A percentile compares a stretch with the other conserved stretches of the same genome.
Conservation (phyloP, 352 stramenopile species). For the Phytophthora aleatoria region DNA sequence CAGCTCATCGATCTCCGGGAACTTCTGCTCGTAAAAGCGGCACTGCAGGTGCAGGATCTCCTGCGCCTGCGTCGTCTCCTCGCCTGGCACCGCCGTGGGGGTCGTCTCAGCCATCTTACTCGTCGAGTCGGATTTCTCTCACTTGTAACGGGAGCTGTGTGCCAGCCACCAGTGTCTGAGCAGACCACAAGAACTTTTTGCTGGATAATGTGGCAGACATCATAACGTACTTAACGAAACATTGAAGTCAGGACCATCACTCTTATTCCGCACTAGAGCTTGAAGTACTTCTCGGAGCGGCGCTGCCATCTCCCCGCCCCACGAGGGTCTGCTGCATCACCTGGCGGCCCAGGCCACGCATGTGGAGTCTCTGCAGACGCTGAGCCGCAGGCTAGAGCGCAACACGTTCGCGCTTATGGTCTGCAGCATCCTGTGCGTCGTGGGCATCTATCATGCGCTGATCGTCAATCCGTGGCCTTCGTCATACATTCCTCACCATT, state of each 20-base stretch:
- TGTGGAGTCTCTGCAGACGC: background rate
- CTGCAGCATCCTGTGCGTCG: slow-evolving; percentile 2
- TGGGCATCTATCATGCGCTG: background rate
- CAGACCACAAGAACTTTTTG: slow-evolving; percentile 23
- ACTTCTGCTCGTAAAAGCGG: slow-evolving; percentile 93
- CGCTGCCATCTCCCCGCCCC: background rate
- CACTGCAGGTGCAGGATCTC: slow-evolving; percentile 86
- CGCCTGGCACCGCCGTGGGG: slow-evolving; percentile 27
- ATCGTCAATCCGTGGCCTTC: background rate
- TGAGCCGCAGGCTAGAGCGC: slow-evolving; percentile 2
- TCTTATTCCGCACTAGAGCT: slow-evolving; percentile 1
- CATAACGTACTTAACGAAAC: slow-evolving; percentile 11
- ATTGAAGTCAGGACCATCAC: slow-evolving; percentile 33
- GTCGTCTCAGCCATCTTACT: slow-evolving; percentile 38
- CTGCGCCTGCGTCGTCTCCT: slow-evolving; percentile 55
- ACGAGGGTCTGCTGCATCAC: background rate
- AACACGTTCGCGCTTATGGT: slow-evolving; percentile 1
- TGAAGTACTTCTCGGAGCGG: no score
- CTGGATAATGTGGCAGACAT: slow-evolving; percentile 3
- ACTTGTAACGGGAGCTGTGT: slow-evolving; percentile 3
- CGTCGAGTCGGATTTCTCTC: slow-evolving; percentile 24
- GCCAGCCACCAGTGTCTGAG: slow-evolving; percentile 14
- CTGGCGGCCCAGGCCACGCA: background rate
- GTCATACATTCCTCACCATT: background rate
- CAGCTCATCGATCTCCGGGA: slow-evolving; percentile 98